Conservation (phyloP, 768 basidiomycete genomes). For the Suillus variegatus region DNA sequence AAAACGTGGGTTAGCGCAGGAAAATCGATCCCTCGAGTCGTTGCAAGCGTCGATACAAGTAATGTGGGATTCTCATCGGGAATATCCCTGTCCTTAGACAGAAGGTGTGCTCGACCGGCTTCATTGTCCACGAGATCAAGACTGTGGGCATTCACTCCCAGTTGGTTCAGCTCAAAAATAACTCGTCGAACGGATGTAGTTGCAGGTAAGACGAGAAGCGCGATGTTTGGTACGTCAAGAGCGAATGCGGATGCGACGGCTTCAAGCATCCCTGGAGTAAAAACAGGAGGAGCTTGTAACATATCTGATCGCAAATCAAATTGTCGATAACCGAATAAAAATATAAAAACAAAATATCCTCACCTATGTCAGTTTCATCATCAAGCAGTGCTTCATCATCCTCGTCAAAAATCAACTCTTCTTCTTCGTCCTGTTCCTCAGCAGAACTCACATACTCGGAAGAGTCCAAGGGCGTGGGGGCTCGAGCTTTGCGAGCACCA, state of each 20-base stretch:
- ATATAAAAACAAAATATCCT: background rate
- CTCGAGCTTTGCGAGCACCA: constrained; percentile 37
- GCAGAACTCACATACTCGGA: background rate
- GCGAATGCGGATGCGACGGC: constrained; percentile 72
- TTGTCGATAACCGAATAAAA: constrained; percentile 11
- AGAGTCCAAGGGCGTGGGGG: background rate
- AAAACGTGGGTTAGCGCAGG: constrained; percentile 76
- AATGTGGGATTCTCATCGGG: constrained; percentile 56
- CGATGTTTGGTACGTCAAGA: constrained; percentile 67
- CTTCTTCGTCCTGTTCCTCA: constrained; percentile 7
- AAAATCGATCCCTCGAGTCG: constrained; percentile 73
- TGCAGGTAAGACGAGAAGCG: constrained; percentile 68
- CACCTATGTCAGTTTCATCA: constrained; percentile 25
- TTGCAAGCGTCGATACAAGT: constrained; percentile 69
- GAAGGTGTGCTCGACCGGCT: constrained; percentile 44
- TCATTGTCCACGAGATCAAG: constrained; percentile 53
- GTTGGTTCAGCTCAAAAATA: constrained; percentile 59
- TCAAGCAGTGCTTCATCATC: constrained; percentile 20
- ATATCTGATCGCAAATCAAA: constrained; percentile 38
- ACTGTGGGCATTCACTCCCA: constrained; percentile 68
- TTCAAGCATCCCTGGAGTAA: constrained; percentile 60
- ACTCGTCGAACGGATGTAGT: constrained; percentile 60
- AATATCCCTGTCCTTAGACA: constrained; percentile 32
- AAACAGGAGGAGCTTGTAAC: constrained; percentile 47
- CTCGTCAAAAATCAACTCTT: constrained; percentile 25